Evolutionary conservation across 2,329 filamentous ascomycete genomes (phyloP).

Genomic region (Amauroascus niger): DNA sequence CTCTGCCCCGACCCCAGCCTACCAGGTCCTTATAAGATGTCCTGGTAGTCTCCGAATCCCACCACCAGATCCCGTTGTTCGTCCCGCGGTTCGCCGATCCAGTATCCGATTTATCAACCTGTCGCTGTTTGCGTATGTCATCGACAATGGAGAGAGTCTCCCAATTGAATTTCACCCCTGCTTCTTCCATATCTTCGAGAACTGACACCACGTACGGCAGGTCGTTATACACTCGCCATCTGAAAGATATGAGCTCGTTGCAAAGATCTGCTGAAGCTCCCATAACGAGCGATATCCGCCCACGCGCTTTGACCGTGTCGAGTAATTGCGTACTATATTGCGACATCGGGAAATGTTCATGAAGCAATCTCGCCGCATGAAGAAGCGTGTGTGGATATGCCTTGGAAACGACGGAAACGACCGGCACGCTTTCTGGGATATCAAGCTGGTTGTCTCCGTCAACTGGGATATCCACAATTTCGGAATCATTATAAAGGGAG

Average conservation of each 20-base stretch:
- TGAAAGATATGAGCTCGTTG: conserved; percentile 37
- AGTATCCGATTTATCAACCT: conserved; percentile 16
- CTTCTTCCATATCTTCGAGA: conserved; percentile 38
- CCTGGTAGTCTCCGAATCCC: conserved; percentile 15
- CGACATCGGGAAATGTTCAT: conserved; percentile 34
- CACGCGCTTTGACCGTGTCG: conserved; percentile 33
- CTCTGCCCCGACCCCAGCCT: conserved; percentile 7
- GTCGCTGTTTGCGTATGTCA: conserved; percentile 24
- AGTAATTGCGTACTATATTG: conserved; percentile 34
- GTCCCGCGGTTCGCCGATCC: not conserved
- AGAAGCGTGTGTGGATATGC: conserved; percentile 37
- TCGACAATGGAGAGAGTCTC: conserved; percentile 28
- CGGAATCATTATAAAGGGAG: not conserved
- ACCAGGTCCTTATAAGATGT: conserved; percentile 15
- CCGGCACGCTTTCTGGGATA: conserved; percentile 27
- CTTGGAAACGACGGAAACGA: conserved; percentile 26
- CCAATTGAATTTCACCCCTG: conserved; percentile 31
- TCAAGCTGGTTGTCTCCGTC: conserved; percentile 17
- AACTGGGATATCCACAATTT: not conserved
- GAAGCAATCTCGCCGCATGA: conserved; percentile 33
- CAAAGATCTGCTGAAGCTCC: conserved; percentile 35
- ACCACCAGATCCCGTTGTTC: conserved; percentile 4
- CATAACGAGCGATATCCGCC: conserved; percentile 35
- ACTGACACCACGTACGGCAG: conserved; percentile 33
- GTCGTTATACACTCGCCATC: conserved; percentile 36